phyloP scores from a whole-genome alignment of 768 basidiomycete species.

The Podaxis sp. region DNA sequence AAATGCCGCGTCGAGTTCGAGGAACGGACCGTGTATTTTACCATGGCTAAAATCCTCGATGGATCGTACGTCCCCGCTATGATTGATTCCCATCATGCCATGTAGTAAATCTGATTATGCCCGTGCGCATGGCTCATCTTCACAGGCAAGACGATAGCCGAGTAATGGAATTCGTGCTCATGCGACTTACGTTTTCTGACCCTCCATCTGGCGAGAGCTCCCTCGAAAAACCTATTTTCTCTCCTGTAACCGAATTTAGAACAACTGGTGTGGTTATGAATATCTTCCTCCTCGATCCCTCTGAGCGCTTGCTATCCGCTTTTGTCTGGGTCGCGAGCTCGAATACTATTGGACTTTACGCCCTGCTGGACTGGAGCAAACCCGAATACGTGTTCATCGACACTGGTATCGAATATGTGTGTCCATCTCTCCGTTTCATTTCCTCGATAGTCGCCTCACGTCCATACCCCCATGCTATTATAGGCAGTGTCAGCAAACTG shows the following conservation, averaged over 20 bases:
- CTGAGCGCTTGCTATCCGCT: constrained; percentile 57
- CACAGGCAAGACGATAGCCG: constrained; percentile 57
- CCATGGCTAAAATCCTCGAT: constrained; percentile 65
- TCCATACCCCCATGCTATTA: background rate
- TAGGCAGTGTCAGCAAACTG: constrained; percentile 71
- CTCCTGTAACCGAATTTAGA: constrained; percentile 59
- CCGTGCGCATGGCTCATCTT: background rate
- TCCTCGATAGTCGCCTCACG: background rate
- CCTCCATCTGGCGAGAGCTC: constrained; percentile 41
- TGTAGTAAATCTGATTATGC: background rate
- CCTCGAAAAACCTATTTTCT: constrained; percentile 47
- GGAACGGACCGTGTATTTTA: constrained; percentile 68
- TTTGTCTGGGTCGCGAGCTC: constrained; percentile 65
- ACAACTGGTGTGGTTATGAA: constrained; percentile 75
- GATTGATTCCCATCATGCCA: background rate
- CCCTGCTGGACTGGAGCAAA: constrained; percentile 65
- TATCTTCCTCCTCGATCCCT: constrained; percentile 71
- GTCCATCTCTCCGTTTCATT: constrained; percentile 25
- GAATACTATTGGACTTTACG: constrained; percentile 61
- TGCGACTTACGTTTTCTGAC: constrained; percentile 63
- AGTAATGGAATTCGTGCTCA: constrained; percentile 70
- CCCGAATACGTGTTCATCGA: constrained; percentile 71
- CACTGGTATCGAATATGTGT: constrained; percentile 71
- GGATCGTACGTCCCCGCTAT: constrained; percentile 40
- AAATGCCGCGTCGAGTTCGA: constrained; percentile 80